phyloP scores from a whole-genome alignment of 2,329 filamentous ascomycete species.

The Sporothrix pseudoabietina region DNA sequence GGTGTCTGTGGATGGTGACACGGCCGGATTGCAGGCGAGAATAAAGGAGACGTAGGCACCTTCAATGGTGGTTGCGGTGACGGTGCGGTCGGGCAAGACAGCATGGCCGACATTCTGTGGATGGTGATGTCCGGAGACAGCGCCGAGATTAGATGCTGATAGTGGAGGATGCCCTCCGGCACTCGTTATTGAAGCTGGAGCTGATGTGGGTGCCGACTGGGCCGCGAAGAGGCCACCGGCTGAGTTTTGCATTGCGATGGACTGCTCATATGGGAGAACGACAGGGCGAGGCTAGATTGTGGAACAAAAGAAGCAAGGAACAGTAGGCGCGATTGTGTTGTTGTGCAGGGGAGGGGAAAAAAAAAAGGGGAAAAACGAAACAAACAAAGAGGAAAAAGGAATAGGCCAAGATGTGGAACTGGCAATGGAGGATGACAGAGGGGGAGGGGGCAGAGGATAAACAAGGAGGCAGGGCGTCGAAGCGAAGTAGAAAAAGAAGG shows the following conservation, averaged over 20 bases:
- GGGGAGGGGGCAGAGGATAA: constrained; percentile 10
- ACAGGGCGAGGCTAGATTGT: constrained; percentile 5
- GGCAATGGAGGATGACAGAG: neutral
- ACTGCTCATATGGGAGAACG: constrained; percentile 15
- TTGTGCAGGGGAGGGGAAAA: neutral
- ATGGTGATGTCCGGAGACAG: neutral
- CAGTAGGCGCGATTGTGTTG: neutral
- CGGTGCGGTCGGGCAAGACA: constrained; percentile 64
- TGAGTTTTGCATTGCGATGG: constrained; percentile 23
- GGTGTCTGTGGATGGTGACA: constrained; percentile 70
- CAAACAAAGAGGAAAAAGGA: constrained; percentile 12
- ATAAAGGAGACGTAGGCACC: constrained; percentile 84
- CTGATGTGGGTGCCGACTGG: constrained; percentile 5
- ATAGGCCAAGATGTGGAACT: constrained; percentile 4
- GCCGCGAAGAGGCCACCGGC: constrained; percentile 26
- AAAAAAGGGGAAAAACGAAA: neutral
- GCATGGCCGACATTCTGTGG: neutral
- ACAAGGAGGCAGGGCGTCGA: neutral
- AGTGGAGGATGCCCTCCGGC: constrained; percentile 4
- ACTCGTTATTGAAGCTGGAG: neutral
- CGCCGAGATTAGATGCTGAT: neutral
- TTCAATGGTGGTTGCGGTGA: constrained; percentile 72
- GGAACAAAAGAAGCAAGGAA: neutral
- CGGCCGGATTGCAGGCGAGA: constrained; percentile 84
- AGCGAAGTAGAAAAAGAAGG: constrained; percentile 22